Conservation (phyloP, 768 basidiomycete genomes). For the Agaricus subrufescens region DNA sequence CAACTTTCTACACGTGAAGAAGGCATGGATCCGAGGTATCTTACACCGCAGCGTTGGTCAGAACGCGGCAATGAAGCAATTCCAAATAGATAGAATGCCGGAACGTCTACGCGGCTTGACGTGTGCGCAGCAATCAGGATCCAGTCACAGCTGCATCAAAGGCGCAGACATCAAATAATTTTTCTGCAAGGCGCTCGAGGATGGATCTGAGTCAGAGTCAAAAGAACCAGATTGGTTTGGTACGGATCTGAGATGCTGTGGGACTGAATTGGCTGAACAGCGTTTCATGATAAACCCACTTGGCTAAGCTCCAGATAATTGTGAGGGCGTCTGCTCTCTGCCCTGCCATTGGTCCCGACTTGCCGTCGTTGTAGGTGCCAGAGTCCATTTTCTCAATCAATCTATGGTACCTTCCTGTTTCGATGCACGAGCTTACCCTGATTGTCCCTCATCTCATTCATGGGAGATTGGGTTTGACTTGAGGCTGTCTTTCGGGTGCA, state of each 20-base stretch:
- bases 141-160: not conserved
- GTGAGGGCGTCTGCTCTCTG: not conserved
- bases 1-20: constrained; percentile 11
- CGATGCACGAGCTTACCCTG: not conserved
- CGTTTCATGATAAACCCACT: not conserved
- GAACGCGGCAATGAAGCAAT: not conserved
- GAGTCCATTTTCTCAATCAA: not conserved
- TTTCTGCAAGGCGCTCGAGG: not conserved
- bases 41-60: not conserved
- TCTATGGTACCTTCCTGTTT: not conserved
- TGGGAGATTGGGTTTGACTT: not conserved
- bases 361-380: not conserved
- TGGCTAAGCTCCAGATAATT: not conserved
- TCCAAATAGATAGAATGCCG: not conserved
- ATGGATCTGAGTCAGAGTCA: constrained; percentile 3
- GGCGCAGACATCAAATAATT: not conserved
- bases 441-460: constrained; percentile 6
- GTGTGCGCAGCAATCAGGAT: not conserved
- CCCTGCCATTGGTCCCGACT: not conserved
- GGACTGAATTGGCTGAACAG: constrained; percentile 1
- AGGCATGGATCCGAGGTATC: constrained; percentile 8
- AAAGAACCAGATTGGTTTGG: constrained; percentile 6
- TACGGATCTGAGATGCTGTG: constrained; percentile 5
- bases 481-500: not conserved
- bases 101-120: not conserved